Evolutionary conservation across 805 yeast genomes (phyloP).

Genomic region (Zygosaccharomyces bisporus): DNA sequence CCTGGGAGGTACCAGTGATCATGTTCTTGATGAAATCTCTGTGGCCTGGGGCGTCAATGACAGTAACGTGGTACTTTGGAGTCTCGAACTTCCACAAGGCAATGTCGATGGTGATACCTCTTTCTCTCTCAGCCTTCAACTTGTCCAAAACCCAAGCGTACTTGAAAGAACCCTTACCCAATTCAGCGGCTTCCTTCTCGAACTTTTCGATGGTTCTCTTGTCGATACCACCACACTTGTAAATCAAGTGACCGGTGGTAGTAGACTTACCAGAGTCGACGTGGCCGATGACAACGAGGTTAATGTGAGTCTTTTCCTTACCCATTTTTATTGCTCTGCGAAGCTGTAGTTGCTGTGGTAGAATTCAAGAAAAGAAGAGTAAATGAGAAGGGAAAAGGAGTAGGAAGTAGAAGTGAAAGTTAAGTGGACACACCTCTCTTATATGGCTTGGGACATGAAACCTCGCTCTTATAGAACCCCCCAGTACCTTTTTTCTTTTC

Average conservation of each 20-base stretch:
- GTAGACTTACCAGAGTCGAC: conserved; percentile 99
- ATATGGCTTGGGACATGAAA: not conserved
- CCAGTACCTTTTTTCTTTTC: conserved; percentile 5
- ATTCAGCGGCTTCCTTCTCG: conserved; percentile 97
- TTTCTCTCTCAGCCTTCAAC: conserved; percentile 92
- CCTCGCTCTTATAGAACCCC: conserved; percentile 7
- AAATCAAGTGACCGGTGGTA: conserved; percentile 98
- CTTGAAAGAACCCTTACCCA: conserved; percentile 96
- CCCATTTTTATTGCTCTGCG: conserved; percentile 47
- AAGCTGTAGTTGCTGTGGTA: conserved; percentile 7
- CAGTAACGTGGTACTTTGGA: conserved; percentile 84
- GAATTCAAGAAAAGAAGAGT: conserved; percentile 2
- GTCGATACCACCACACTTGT: conserved; percentile 99
- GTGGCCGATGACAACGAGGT: conserved; percentile 99
- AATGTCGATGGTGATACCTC: conserved; percentile 95
- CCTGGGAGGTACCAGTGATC: conserved; percentile 94
- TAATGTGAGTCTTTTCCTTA: conserved; percentile 96
- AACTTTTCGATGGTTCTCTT: conserved; percentile 98
- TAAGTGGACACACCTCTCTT: not conserved
- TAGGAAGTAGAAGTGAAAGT: conserved; percentile 1
- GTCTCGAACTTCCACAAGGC: conserved; percentile 93
- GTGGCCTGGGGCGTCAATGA: conserved; percentile 95
- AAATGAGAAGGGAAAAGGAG: conserved; percentile 1
- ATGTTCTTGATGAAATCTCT: conserved; percentile 94
- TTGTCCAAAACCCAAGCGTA: conserved; percentile 97